A percentile compares a stretch with the other conserved stretches of the same genome.
Conservation (phyloP, 768 basidiomycete species). For the Fibroporia radiculosa region DNA sequence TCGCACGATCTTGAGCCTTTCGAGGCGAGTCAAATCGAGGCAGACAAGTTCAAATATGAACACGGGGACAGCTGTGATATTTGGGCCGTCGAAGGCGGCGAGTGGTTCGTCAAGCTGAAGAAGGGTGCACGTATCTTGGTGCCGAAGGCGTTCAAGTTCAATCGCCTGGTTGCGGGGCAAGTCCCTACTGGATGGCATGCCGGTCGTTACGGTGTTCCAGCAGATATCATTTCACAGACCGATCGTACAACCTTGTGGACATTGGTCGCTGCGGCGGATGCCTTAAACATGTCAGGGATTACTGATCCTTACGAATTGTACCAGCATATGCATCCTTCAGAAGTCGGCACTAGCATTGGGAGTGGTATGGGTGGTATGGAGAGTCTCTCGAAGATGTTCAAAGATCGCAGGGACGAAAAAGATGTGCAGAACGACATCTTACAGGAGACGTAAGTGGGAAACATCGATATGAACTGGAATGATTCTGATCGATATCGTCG, state of each 20-base stretch:
- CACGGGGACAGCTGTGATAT: conserved; percentile 96
- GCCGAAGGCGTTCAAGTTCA: conserved; percentile 94
- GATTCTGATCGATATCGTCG: background rate
- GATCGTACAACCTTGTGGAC: conserved; percentile 95
- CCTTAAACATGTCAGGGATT: conserved; percentile 93
- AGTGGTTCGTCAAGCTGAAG: conserved; percentile 99
- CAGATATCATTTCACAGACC: conserved; percentile 90
- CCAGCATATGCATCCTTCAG: conserved; percentile 93
- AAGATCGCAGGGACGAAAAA: conserved; percentile 95
- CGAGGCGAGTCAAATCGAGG: conserved; percentile 87
- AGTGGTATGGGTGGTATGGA: conserved; percentile 97
- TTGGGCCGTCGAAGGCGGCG: conserved; percentile 87
- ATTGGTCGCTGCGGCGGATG: conserved; percentile 88
- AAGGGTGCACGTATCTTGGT: conserved; percentile 90
- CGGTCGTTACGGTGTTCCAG: conserved; percentile 92
- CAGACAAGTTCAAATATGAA: conserved; percentile 91
- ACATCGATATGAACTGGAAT: background rate
- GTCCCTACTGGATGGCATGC: conserved; percentile 98
- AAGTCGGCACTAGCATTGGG: conserved; percentile 89
- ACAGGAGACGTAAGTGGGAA: conserved; percentile 81
- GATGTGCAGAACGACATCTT: conserved; percentile 98
- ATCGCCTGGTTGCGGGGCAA: conserved; percentile 90
- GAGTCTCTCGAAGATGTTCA: conserved; percentile 95
- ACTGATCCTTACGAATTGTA: conserved; percentile 98
- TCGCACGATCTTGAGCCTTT: conserved; percentile 95